Conservation (phyloP, 305 asterid genomes). For the Fraxinus angustifolia region DNA sequence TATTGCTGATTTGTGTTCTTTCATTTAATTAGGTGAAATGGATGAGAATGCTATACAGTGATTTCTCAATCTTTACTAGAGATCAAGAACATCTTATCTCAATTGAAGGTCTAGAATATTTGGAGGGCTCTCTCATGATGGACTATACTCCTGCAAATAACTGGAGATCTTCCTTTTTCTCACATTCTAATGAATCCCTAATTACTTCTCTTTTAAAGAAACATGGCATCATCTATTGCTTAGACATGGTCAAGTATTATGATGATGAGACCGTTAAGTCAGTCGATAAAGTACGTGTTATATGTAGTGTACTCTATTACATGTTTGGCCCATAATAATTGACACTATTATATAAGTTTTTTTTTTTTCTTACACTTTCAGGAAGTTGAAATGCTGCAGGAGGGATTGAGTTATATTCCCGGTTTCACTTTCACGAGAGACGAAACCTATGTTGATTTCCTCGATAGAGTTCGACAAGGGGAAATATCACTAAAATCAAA, state of each 20-base stretch:
- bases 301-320: background rate
- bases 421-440: slow-evolving; percentile 49
- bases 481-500: slow-evolving; percentile 28
- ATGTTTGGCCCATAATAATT: background rate
- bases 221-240: slow-evolving; percentile 46
- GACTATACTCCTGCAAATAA: slow-evolving; percentile 48
- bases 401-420: slow-evolving; percentile 31
- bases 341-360: background rate
- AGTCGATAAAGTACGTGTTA: slow-evolving; percentile 40
- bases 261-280: slow-evolving; percentile 27
- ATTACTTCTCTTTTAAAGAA: slow-evolving; percentile 33
- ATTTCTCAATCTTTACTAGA: slow-evolving; percentile 53
- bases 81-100: slow-evolving; percentile 74
- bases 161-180: slow-evolving; percentile 74
- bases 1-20: background rate
- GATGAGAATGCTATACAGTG: slow-evolving; percentile 57
- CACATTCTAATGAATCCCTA: slow-evolving; percentile 44
- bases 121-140: slow-evolving; percentile 64
- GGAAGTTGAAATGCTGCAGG: slow-evolving; percentile 39
- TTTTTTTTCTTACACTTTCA: background rate
- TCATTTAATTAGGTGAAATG: slow-evolving; percentile 49
- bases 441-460: slow-evolving; percentile 37
- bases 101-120: slow-evolving; percentile 35
- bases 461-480: slow-evolving; percentile 44
- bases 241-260: slow-evolving; percentile 64